A percentile compares a stretch with the other conserved stretches of the same genome.
These are phyloP conservation scores for Globisporangium solare DNA, from an alignment of 352 stramenopile genomes.

Conservation along the genomic window DNA sequence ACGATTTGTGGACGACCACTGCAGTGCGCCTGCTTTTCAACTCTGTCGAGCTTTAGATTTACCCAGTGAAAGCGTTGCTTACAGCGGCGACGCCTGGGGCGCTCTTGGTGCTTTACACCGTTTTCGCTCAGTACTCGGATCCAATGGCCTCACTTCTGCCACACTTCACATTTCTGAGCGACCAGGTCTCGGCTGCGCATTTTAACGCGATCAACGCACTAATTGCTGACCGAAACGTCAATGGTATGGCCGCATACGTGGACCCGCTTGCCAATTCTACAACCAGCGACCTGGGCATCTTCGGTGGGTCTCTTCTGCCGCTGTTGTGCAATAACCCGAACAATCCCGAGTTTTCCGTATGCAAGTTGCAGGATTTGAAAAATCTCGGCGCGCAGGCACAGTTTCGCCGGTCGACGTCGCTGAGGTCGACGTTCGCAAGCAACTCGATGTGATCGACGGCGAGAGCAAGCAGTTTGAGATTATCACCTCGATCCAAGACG, in stretches of 20 bases:
- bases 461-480: constrained; percentile 20
- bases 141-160: constrained; percentile 13
- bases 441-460: constrained; percentile 18
- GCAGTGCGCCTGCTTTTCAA: too few relatives aligned
- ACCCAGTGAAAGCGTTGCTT: background rate
- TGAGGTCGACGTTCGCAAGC: constrained; percentile 21
- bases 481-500: constrained; percentile 14
- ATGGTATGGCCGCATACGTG: constrained; percentile 10
- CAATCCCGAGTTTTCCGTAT: constrained; percentile 13
- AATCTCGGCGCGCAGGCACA: background rate
- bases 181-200: constrained; percentile 13
- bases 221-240: constrained; percentile 4
- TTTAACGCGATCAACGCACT: constrained; percentile 16
- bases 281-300: constrained; percentile 11
- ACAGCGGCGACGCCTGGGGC: background rate
- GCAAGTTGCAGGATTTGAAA: constrained; percentile 16
- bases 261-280: constrained; percentile 6
- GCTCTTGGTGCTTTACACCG: background rate
- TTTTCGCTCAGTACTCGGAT: constrained; percentile 22
- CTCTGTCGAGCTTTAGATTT: too few relatives aligned
- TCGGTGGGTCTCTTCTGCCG: constrained; percentile 7
- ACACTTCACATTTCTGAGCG: constrained; percentile 13
- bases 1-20: too few relatives aligned
- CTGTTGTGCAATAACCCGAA: constrained; percentile 12
- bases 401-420: constrained; percentile 11